Evolutionary conservation across 306 rosid species (phyloP).

Genomic region (Urtica urens): DNA sequence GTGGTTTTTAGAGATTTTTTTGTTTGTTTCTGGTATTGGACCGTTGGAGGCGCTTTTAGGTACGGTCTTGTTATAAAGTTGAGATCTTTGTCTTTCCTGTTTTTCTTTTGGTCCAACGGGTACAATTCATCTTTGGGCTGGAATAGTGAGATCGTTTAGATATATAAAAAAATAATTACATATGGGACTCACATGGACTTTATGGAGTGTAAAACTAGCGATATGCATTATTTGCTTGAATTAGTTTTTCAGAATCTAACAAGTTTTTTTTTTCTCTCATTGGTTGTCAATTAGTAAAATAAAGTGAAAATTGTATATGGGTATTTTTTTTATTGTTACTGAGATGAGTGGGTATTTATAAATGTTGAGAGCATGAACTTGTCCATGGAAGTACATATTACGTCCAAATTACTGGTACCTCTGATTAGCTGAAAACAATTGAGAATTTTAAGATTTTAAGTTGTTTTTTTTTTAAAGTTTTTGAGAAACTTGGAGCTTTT

Average conservation of each 20-base stretch:
- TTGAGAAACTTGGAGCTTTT: no score
- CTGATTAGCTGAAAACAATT: no score
- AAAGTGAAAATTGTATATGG: background rate
- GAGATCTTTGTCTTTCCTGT: background rate
- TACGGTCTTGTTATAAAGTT: background rate
- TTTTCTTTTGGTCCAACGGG: background rate
- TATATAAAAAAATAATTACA: no score
- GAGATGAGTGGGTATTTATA: no score
- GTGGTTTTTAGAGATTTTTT: background rate
- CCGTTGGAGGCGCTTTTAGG: constrained; percentile 8
- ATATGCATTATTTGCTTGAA: background rate
- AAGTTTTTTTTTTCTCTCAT: background rate
- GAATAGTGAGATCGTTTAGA: no score
- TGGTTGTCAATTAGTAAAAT: background rate
- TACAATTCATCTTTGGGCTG: background rate
- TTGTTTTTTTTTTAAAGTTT: no score
- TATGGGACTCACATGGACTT: background rate
- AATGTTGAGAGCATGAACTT: no score
- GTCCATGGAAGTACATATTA: no score
- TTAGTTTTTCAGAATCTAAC: background rate
- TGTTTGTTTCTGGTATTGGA: constrained; percentile 10
- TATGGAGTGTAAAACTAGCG: no score
- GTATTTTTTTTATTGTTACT: no score
- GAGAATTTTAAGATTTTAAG: no score
- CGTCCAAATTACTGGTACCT: no score